phyloP scores from a whole-genome alignment of 176 grass and related monocot genomes.

The Microstegium vimineum region DNA sequence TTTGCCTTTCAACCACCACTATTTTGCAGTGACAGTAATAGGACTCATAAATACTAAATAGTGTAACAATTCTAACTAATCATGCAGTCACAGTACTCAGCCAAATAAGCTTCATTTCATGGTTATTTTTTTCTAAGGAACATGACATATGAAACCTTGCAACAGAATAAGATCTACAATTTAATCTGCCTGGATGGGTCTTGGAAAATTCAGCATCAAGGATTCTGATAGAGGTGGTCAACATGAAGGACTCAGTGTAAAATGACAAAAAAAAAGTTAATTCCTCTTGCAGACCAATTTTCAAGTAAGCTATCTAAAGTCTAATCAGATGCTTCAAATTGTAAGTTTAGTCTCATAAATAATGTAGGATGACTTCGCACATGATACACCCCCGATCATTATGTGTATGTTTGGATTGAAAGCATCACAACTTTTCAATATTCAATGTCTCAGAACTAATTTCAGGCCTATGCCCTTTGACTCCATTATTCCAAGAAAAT shows the following conservation, averaged over 20 bases:
- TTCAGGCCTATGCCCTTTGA: neutral
- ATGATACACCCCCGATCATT: neutral
- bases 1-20: neutral
- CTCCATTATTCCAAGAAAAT: conserved; percentile 11
- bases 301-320: neutral
- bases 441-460: neutral
- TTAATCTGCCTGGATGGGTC: neutral
- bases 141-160: neutral
- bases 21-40: neutral
- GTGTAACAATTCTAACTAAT: neutral
- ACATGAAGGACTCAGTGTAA: neutral
- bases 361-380: conserved; percentile 5
- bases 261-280: neutral
- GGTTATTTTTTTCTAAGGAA: neutral
- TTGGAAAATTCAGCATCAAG: neutral
- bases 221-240: neutral
- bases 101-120: neutral
- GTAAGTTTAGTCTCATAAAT: conserved; percentile 1
- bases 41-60: neutral
- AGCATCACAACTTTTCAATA: neutral
- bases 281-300: neutral
- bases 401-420: neutral
- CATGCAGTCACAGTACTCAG: neutral
- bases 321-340: neutral
- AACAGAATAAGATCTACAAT: neutral